Base-by-base conservation (phyloP, 495 filamentous ascomycete species). In the Chaetomidium leptoderma region DNA sequence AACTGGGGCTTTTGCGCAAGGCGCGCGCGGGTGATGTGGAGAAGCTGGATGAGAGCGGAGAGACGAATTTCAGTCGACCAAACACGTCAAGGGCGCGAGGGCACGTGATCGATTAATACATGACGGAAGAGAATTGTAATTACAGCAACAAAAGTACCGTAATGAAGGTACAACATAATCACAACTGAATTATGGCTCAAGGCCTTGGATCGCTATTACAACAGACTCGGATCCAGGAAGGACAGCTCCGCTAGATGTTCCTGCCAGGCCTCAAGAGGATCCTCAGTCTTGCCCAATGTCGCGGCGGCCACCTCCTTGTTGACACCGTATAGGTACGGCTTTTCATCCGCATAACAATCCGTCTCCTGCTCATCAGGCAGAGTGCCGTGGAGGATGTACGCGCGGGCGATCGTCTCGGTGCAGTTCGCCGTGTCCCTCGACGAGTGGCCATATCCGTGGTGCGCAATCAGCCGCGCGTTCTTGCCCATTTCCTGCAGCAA, bases 361-460 rank as follows among this genome's bases (percentile, higher is more conserved):
- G 71, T 74, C 58, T 76, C 73, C 17, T 63, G 54, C 23, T 72
- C 67, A 0, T 69, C 59, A 0, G 74, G 74, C 16, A 76, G 27
- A 1, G 57, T 66, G 0, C 74, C 75, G 9, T 72, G 29, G 10
- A 76, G 47, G 8, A 78, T 73, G 19, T 63, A 78, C 9, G 58
- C 61, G 58, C 62, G 71, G 0, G 68, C 72, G 36, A 74, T 59
- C 0, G 54, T 56, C 42, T 77, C 69, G 3, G 76, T 78, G 68
- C 74, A 78, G 30, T 55, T 62, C 5, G 73, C 73, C 27, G 62
- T 72, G 33, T 78, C 74, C 53, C 66, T 61, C 16, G 71, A 72
- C 29, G 73, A 70, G 37, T 78, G 76, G 0, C 76, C 76, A 35
- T 78, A 78, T 9, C 75, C 75, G 42, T 78, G 76, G 50, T 78